Percentiles rank a stretch among this genome's conserved stretches.
Evolutionary conservation across 495 filamentous ascomycete genomes (phyloP).

Genomic region (Penicillium coffeae): DNA sequence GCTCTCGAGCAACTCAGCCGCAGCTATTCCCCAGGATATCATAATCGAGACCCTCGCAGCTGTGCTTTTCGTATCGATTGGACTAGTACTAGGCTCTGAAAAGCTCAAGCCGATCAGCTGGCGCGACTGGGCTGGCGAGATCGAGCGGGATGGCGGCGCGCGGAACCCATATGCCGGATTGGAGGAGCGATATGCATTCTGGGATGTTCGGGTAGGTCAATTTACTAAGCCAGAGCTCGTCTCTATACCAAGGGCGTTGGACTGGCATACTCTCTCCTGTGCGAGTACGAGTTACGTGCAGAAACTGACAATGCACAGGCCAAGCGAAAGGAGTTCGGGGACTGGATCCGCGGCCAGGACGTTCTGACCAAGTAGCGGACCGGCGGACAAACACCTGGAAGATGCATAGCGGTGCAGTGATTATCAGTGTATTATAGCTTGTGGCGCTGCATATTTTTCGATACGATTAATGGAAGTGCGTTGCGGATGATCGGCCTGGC

Average conservation of each 20-base stretch:
- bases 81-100: slow-evolving; percentile 65
- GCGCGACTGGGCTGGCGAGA: slow-evolving; percentile 78
- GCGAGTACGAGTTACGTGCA: neutral
- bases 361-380: slow-evolving; percentile 21
- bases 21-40: slow-evolving; percentile 67
- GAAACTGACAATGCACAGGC: slow-evolving; percentile 40
- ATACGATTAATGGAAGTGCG: neutral
- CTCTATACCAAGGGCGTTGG: too few species aligned
- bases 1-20: slow-evolving; percentile 55
- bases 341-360: slow-evolving; percentile 58
- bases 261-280: too few species aligned
- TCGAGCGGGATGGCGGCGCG: slow-evolving; percentile 62
- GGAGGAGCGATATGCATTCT: slow-evolving; percentile 63
- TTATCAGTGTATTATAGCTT: neutral
- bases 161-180: slow-evolving; percentile 48
- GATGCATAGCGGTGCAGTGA: neutral
- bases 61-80: slow-evolving; percentile 62
- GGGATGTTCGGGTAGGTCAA: slow-evolving; percentile 60
- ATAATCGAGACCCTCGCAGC: slow-evolving; percentile 61
- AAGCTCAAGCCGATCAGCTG: slow-evolving; percentile 73
- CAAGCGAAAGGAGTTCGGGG: slow-evolving; percentile 71
- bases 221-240: neutral
- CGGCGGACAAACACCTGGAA: neutral
- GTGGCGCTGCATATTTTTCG: neutral
- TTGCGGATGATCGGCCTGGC: neutral